These are phyloP conservation scores for Suillus subalutaceus DNA, from an alignment of 768 basidiomycete species.

Conservation along the genomic window DNA sequence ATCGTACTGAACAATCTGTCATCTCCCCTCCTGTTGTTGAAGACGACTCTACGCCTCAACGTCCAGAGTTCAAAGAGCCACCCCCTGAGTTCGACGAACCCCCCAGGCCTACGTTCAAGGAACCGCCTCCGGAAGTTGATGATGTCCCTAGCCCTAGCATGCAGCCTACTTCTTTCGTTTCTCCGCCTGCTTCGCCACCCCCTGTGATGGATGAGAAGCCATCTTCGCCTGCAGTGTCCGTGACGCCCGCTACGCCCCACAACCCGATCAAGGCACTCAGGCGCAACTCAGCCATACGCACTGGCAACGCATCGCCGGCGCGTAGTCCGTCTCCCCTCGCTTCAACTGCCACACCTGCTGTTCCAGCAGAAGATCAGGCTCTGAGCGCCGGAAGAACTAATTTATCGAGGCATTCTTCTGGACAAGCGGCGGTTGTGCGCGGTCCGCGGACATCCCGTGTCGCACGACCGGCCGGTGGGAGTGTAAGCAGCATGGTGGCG, in stretches of 20 bases:
- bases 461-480: conserved; percentile 46
- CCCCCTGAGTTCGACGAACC: conserved; percentile 44
- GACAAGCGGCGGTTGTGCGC: conserved; percentile 39
- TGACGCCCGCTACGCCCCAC: conserved; percentile 52
- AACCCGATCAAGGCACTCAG: conserved; percentile 49
- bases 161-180: conserved; percentile 22
- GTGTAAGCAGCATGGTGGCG: conserved; percentile 58
- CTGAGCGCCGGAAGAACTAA: conserved; percentile 36
- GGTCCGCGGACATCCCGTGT: conserved; percentile 53
- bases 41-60: conserved; percentile 25
- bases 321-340: conserved; percentile 50
- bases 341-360: conserved; percentile 26
- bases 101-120: conserved; percentile 56
- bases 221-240: conserved; percentile 37
- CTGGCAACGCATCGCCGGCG: conserved; percentile 39
- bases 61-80: conserved; percentile 64
- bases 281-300: conserved; percentile 37
- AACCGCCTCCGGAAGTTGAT: conserved; percentile 63
- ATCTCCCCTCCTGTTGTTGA: conserved; percentile 17
- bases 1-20: conserved; percentile 31
- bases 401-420: conserved; percentile 53
- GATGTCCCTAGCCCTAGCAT: conserved; percentile 32
- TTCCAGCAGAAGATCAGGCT: conserved; percentile 34
- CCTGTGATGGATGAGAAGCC: conserved; percentile 27
- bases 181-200: conserved; percentile 27